Base-by-base conservation (phyloP, 2,329 filamentous ascomycete genomes). In the Hyphodiscus sp. region DNA sequence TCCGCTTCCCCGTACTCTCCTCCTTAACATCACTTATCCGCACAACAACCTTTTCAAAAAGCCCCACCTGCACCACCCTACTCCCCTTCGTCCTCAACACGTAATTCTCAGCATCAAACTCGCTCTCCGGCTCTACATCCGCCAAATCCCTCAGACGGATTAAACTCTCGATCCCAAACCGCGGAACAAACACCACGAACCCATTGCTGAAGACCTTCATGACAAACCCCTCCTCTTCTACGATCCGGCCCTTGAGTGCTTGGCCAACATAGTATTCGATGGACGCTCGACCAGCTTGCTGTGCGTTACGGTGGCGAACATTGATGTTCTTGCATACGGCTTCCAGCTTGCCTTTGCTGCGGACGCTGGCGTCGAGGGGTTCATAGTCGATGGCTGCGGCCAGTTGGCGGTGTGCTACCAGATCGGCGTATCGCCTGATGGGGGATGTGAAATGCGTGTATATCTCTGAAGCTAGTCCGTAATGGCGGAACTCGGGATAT, bases 361-460 rank as follows among this genome's bases (percentile, higher is more conserved):
- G 87, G 54, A 95, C 80, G 46, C 85, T 86, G 8, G 89, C 79
- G 67, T 95, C 87, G n/a, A 94, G 79, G 41, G 85, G 77, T 74
- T 91, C 91, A 75, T 97, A 97, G 55, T 87, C 89, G 66, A 99
- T 97, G 29, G 94, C 91, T 10, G 94, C 92, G 0, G 94, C 92
- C 50, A 99, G 85, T 74, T 99, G 94, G 15, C 92, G 81, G 71
- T 99, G 92, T 5, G 90, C 92, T 52, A 96, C 84, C 2, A 99
- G 80, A 74, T 99, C 94, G n/a, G 92, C 92, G 69, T 99, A 99
- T 29, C 95, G 89, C 55, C 94, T 88, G 68, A 99, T 99, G 2
- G 94, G 95, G 2, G 89, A 95, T 0, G 94, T 99, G 73, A 99
- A 99, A 71, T 99, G 94, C 1, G 94, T 99, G 75, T 99, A 99